A percentile compares a stretch with the other conserved stretches of the same genome.
Evolutionary conservation across 257 asterid species (phyloP).

Genomic region (Petunia axillaris): DNA sequence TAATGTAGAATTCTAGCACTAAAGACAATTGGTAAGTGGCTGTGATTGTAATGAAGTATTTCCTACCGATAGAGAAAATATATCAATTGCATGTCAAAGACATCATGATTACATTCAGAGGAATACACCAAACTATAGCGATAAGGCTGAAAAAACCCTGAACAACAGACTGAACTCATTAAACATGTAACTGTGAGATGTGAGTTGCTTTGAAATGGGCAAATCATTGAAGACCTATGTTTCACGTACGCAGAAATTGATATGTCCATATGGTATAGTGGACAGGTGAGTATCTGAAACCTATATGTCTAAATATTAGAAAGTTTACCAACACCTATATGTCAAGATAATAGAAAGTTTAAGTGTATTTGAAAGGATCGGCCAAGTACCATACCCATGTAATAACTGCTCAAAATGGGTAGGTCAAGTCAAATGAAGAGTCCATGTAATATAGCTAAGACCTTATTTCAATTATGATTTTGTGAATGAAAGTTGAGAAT

Average conservation of each 20-base stretch:
- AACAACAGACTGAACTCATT: background rate
- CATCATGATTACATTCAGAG: slow-evolving; percentile 16
- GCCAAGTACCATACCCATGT: slow-evolving; percentile 4
- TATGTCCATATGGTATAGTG: background rate
- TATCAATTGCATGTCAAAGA: background rate
- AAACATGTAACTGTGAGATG: background rate
- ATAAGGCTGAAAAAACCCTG: background rate
- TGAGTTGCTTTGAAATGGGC: background rate
- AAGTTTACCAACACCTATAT: background rate
- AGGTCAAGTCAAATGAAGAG: slow-evolving; percentile 20
- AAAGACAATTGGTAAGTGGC: background rate
- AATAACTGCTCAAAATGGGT: background rate
- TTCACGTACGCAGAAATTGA: background rate
- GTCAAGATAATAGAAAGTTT: background rate
- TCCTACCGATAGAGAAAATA: background rate
- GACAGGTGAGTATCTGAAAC: background rate
- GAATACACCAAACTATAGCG: slow-evolving; percentile 17
- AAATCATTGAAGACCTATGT: background rate
- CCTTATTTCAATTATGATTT: background rate
- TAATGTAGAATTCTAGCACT: slow-evolving; percentile 6
- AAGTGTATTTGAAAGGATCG: background rate
- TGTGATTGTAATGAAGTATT: background rate
- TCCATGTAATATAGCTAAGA: slow-evolving; percentile 7
- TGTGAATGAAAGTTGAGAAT: background rate
- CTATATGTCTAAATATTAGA: background rate